Evolutionary conservation across 2,329 filamentous ascomycete genomes (phyloP).

Genomic region (Apiospora rasikravindrae): DNA sequence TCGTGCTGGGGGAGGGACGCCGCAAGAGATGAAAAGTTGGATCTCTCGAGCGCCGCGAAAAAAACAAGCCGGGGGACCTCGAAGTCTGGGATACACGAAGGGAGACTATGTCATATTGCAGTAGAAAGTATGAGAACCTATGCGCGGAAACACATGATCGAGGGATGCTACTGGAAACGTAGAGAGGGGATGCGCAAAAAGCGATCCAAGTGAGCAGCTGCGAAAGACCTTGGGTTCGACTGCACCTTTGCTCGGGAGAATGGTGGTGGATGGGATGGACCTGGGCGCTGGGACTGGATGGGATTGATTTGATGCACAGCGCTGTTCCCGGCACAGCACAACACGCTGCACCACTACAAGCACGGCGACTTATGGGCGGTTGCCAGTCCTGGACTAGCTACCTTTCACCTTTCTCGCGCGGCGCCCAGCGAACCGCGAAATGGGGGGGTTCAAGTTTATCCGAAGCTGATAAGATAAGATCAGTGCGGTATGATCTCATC

Average conservation of each 20-base stretch:
- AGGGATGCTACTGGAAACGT: neutral
- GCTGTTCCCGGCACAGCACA: slow-evolving; percentile 13
- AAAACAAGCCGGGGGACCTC: slow-evolving; percentile 8
- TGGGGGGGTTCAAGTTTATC: slow-evolving; percentile 14
- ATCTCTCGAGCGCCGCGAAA: slow-evolving; percentile 8
- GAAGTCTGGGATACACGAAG: slow-evolving; percentile 12
- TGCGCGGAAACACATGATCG: slow-evolving; percentile 16
- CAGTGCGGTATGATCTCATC: slow-evolving; percentile 10
- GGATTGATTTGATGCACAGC: slow-evolving; percentile 15
- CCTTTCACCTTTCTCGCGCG: neutral
- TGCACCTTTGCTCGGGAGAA: slow-evolving; percentile 13
- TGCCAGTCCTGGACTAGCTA: neutral
- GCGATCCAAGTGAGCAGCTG: slow-evolving; percentile 15
- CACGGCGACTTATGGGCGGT: neutral
- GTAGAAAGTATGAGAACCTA: slow-evolving; percentile 17
- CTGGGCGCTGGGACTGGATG: slow-evolving; percentile 3
- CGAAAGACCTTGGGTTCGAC: slow-evolving; percentile 11
- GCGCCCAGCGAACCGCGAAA: slow-evolving; percentile 1
- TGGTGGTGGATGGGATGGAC: neutral
- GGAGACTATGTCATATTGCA: slow-evolving; percentile 16
- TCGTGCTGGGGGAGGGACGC: slow-evolving; percentile 12
- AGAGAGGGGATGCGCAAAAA: slow-evolving; percentile 15
- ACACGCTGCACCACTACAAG: slow-evolving; percentile 1
- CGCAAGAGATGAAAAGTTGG: slow-evolving; percentile 17
- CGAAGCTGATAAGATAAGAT: slow-evolving; percentile 17